Base-by-base conservation (phyloP, 108 stramenopile species). In the Cafeteria roenbergensis region DNA sequence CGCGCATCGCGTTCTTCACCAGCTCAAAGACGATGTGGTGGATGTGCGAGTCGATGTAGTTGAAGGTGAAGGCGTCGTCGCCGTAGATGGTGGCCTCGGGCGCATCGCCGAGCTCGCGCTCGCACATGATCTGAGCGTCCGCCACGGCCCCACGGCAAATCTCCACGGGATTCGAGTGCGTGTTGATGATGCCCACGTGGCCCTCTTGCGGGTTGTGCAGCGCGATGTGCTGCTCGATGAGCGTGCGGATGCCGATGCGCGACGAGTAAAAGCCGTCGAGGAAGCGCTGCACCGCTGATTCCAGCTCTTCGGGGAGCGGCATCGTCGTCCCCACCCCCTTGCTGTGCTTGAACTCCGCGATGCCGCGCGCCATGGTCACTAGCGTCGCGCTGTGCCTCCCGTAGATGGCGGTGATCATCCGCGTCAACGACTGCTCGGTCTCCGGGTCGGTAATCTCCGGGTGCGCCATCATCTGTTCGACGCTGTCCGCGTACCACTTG, bases 61-160 rank as follows among this genome's bases (percentile, higher is more conserved):
- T 85, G 71, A 97, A 97, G 54, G 64, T 57, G 36, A 94, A 76
- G 71, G 95, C 92, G 57, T 90, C 72, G 55, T 90, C 67, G 33
- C 94, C 94, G 52, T 84, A 86, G 66, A 99, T 87, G 48, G 89
- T 87, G 17, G 97, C 98, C 61, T 95, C 92, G n/a, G 98, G 98
- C 14, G 94, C 95, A 67, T 95, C 94, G 14, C 95, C 94, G 71
- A 93, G 94, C 78, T 88, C 90, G 27, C 94, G 80, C 57, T 85
- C 87, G 78, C 95, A 96, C 89, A 96, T 95, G 71, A 86, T 92
- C 37, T 84, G 83, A 17, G 95, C 93, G 80, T 99, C 95, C 55
- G 90, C 89, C 58, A 93, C 90, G 51, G 98, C 95, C 26, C 86
- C 84, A 70, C 82, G 86, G 31, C 92, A 90, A 64, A 99, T 86